Conservation (phyloP, 148 eudicot genomes). For the Heliosperma pusillum region DNA sequence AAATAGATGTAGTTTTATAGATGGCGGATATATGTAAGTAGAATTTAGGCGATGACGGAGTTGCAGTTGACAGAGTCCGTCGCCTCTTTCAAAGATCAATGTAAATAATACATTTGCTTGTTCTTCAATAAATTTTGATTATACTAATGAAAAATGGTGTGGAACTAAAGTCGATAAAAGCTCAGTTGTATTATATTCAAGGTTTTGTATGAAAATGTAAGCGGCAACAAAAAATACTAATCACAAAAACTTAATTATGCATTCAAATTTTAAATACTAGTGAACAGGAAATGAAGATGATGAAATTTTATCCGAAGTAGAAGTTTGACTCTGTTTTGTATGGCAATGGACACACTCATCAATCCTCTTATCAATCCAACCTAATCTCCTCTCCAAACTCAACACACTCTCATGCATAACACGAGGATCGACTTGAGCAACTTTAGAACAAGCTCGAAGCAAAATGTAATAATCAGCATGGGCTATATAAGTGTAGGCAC, state of each 20-base stretch:
- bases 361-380: constrained; percentile 65
- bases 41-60: background rate
- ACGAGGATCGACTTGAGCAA: constrained; percentile 63
- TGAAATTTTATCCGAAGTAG: constrained; percentile 24
- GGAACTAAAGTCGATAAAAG: no score
- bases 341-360: constrained; percentile 37
- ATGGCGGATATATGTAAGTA: background rate
- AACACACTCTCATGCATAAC: constrained; percentile 63
- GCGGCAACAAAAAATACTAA: no score
- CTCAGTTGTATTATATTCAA: no score
- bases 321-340: constrained; percentile 20
- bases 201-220: no score
- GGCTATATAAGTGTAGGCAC: constrained; percentile 50
- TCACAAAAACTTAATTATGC: no score
- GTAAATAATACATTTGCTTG: background rate
- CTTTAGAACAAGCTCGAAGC: constrained; percentile 72
- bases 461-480: constrained; percentile 85
- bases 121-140: background rate
- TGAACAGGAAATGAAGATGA: no score
- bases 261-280: no score
- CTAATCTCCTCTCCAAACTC: constrained; percentile 62
- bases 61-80: no score
- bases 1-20: background rate
- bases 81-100: background rate
- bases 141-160: no score